A percentile compares a stretch with the other conserved stretches of the same genome.
Conservation (phyloP, 768 basidiomycete species). For the Russula olivacea region DNA sequence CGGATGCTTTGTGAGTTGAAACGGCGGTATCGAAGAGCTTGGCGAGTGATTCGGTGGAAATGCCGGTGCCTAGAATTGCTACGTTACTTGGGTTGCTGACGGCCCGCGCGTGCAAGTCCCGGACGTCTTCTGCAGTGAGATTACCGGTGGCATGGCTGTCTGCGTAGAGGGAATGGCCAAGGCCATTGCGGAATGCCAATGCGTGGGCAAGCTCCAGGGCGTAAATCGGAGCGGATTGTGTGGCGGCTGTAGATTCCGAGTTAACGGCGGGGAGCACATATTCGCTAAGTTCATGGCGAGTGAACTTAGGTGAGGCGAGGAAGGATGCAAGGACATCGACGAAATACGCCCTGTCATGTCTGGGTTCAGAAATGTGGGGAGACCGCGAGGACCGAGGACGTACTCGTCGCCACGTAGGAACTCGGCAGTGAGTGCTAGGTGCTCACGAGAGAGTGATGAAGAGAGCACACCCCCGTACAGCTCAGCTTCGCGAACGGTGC, state of each 20-base stretch:
- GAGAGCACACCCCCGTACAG: conserved; percentile 90
- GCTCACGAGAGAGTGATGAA: conserved; percentile 76
- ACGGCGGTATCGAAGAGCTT: conserved; percentile 62
- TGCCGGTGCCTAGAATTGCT: conserved; percentile 79
- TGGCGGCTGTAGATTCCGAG: conserved; percentile 60
- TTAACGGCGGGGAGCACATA: conserved; percentile 65
- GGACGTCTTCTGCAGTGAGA: conserved; percentile 63
- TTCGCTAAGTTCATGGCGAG: conserved; percentile 71
- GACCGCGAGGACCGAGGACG: conserved; percentile 36
- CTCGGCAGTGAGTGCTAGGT: conserved; percentile 89
- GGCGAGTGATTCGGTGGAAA: conserved; percentile 62
- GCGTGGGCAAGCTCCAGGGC: conserved; percentile 86
- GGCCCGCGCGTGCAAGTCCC: conserved; percentile 62
- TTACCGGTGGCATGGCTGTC: conserved; percentile 47
- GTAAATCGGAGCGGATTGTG: conserved; percentile 52
- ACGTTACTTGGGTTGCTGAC: conserved; percentile 75
- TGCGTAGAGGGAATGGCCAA: conserved; percentile 87
- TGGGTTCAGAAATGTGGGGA: neutral
- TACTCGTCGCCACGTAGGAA: conserved; percentile 95
- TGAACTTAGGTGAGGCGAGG: conserved; percentile 75
- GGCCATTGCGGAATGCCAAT: conserved; percentile 90
- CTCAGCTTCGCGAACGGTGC: conserved; percentile 87
- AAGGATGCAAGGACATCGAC: conserved; percentile 83
- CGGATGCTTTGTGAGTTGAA: conserved; percentile 40
- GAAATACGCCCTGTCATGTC: conserved; percentile 66